phyloP scores from a whole-genome alignment of 139 green algal genomes.

The Coelastrella sp. region DNA sequence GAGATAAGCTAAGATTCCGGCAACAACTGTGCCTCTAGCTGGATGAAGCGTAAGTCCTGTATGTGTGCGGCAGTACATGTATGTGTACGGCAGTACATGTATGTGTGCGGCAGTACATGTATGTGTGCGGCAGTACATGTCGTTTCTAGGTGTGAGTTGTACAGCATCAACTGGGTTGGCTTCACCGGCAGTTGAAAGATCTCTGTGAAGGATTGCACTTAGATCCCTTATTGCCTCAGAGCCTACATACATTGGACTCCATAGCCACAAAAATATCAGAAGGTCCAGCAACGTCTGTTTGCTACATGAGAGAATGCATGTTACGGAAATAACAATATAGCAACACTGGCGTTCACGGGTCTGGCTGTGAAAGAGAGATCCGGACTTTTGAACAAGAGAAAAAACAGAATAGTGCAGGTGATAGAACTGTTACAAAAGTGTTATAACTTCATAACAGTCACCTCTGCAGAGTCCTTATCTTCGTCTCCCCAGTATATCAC shows the following conservation, averaged over 20 bases:
- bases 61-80: slow-evolving; percentile 77
- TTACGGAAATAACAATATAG: no score
- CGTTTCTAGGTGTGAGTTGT: slow-evolving; percentile 68
- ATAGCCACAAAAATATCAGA: no score
- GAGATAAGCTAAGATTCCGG: no score
- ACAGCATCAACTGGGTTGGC: slow-evolving; percentile 55
- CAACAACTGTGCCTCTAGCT: no score
- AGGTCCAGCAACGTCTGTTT: no score
- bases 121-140: slow-evolving; percentile 77
- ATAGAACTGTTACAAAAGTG: background rate
- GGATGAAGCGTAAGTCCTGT: no score
- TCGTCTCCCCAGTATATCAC: slow-evolving; percentile 80
- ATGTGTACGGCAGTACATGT: no score
- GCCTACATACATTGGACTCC: slow-evolving; percentile 59
- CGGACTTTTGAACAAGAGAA: no score
- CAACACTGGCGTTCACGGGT: no score
- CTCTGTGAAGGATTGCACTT: slow-evolving; percentile 72
- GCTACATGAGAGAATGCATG: no score
- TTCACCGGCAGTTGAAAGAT: slow-evolving; percentile 73
- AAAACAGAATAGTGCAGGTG: background rate
- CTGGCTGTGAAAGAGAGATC: no score
- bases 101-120: slow-evolving; percentile 77
- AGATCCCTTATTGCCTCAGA: slow-evolving; percentile 51
- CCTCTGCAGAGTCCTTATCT: background rate
- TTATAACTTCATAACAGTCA: background rate